Conservation (phyloP, 352 stramenopile species). For the Blastocystis sp. region DNA sequence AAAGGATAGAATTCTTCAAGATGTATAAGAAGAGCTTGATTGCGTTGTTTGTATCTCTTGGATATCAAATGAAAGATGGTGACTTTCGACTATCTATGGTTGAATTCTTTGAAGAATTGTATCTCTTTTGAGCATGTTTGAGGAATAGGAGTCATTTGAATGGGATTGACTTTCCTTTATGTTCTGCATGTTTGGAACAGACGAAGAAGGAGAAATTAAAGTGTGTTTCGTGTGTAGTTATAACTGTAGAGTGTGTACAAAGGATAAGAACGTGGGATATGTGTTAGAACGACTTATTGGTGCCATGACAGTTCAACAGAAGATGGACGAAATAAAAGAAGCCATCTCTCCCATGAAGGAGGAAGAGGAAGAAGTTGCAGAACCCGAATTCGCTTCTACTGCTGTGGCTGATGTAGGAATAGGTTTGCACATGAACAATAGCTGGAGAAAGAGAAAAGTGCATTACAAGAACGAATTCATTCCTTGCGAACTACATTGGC, state of each 20-base stretch:
- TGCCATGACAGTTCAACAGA: slow-evolving; percentile 44
- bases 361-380: slow-evolving; percentile 1
- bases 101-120: slow-evolving; percentile 59
- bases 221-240: not conserved
- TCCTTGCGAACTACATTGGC: not conserved
- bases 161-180: slow-evolving; percentile 31
- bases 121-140: not conserved
- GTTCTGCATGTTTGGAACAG: slow-evolving; percentile 45
- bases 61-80: not conserved
- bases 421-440: not conserved
- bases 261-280: slow-evolving; percentile 51
- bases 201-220: slow-evolving; percentile 29
- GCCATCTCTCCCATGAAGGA: not conserved
- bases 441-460: slow-evolving; percentile 9
- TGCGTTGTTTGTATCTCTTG: slow-evolving; percentile 1
- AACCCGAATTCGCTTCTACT: not conserved
- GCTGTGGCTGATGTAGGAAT: not conserved
- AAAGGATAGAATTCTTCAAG: slow-evolving; percentile 40
- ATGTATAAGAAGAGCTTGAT: slow-evolving; percentile 42
- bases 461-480: not conserved
- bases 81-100: slow-evolving; percentile 11
- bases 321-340: slow-evolving; percentile 18
- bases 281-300: slow-evolving; percentile 48
- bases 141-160: slow-evolving; percentile 15
- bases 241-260: not conserved